Evolutionary conservation across 2,329 filamentous ascomycete genomes (phyloP).

Genomic region (Fusarium odoratissimum): DNA sequence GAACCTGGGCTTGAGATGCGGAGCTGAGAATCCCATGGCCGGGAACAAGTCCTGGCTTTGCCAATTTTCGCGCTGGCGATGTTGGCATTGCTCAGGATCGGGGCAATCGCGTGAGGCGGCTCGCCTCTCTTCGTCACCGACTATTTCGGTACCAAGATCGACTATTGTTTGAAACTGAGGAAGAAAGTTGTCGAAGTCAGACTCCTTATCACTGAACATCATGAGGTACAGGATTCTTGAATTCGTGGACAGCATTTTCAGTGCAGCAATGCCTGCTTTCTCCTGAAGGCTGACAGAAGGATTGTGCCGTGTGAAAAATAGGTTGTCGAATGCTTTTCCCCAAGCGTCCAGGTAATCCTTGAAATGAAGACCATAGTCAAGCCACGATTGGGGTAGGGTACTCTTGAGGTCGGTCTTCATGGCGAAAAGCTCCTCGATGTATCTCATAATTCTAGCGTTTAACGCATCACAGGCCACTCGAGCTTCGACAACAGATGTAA

Average conservation of each 20-base stretch:
- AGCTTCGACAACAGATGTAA: constrained; percentile 64
- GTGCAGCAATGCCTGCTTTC: constrained; percentile 68
- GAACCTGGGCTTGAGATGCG: constrained; percentile 71
- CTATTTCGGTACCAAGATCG: constrained; percentile 67
- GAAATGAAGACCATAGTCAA: constrained; percentile 61
- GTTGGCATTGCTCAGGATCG: constrained; percentile 57
- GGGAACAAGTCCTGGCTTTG: constrained; percentile 50
- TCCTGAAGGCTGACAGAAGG: constrained; percentile 65
- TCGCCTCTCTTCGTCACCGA: constrained; percentile 66
- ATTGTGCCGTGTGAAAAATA: constrained; percentile 61
- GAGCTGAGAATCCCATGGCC: constrained; percentile 56
- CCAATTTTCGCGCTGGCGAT: constrained; percentile 45
- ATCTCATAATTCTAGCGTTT: constrained; percentile 67
- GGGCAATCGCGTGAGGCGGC: constrained; percentile 60
- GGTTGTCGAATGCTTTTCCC: constrained; percentile 66
- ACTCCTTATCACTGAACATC: constrained; percentile 69
- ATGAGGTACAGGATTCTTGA: constrained; percentile 67
- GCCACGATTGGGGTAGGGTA: constrained; percentile 61
- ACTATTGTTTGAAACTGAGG: constrained; percentile 66
- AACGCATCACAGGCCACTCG: constrained; percentile 67
- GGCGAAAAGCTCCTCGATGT: constrained; percentile 65
- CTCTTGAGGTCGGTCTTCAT: constrained; percentile 63
- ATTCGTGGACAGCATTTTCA: constrained; percentile 73
- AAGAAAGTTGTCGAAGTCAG: constrained; percentile 67
- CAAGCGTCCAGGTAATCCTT: constrained; percentile 64